Conservation (phyloP, 2,329 filamentous ascomycete genomes). For the Colletotrichum sp. region DNA sequence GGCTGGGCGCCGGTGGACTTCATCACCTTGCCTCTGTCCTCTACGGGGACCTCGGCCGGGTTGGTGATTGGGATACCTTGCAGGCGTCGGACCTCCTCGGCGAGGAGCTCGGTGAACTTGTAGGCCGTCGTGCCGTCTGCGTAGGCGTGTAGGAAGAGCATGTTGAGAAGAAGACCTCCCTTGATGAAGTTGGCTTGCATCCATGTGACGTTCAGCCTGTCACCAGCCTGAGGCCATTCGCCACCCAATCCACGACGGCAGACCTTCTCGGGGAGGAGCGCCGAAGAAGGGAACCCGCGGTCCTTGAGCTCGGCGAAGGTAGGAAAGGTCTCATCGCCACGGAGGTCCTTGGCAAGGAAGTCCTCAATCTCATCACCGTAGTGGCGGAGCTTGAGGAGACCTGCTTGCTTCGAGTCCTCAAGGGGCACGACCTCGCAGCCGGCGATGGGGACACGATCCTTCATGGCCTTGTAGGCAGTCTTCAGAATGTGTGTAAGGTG, state of each 20-base stretch:
- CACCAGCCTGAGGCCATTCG: slow-evolving; percentile 27
- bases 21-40: slow-evolving; percentile 32
- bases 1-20: slow-evolving; percentile 31
- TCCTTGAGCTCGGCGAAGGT: slow-evolving; percentile 30
- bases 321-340: slow-evolving; percentile 26
- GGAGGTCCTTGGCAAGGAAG: slow-evolving; percentile 30
- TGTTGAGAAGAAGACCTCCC: slow-evolving; percentile 32
- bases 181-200: slow-evolving; percentile 35
- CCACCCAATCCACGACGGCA: slow-evolving; percentile 24
- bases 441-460: not conserved
- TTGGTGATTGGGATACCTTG: slow-evolving; percentile 28
- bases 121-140: slow-evolving; percentile 37
- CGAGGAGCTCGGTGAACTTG: slow-evolving; percentile 36
- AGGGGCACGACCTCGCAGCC: slow-evolving; percentile 21
- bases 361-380: slow-evolving; percentile 27
- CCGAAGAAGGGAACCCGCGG: slow-evolving; percentile 28
- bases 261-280: slow-evolving; percentile 25
- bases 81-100: slow-evolving; percentile 36
- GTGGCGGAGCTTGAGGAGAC: slow-evolving; percentile 33
- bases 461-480: not conserved
- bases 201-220: slow-evolving; percentile 7
- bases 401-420: slow-evolving; percentile 30
- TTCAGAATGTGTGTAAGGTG: not conserved
- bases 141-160: slow-evolving; percentile 34
- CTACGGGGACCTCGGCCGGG: slow-evolving; percentile 29